Conservation (phyloP, 2,329 filamentous ascomycete species). For the Apiospora pterosperma region DNA sequence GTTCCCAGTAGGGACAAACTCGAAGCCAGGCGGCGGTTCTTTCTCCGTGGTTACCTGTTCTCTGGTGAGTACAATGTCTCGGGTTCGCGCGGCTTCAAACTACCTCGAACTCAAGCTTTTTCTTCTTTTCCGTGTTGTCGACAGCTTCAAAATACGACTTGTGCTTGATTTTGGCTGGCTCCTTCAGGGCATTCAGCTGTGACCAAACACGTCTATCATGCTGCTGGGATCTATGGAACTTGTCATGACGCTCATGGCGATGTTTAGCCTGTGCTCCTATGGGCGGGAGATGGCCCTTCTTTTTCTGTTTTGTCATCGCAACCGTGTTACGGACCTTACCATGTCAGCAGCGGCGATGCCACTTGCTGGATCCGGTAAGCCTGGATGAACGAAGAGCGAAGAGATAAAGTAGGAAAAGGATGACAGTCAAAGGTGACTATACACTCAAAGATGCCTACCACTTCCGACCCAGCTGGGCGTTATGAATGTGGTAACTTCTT, state of each 20-base stretch:
- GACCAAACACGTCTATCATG: constrained; percentile 24
- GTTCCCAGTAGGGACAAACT: constrained; percentile 61
- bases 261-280: constrained; percentile 19
- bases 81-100: constrained; percentile 8
- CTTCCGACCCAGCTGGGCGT: constrained; percentile 5
- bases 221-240: constrained; percentile 23
- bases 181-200: constrained; percentile 26
- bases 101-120: constrained; percentile 63
- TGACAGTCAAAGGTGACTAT: not conserved
- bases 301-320: constrained; percentile 29
- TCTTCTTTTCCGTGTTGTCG: constrained; percentile 62
- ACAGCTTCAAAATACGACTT: constrained; percentile 62
- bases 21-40: constrained; percentile 56
- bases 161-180: constrained; percentile 48
- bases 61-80: constrained; percentile 17
- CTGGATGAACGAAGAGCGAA: not conserved
- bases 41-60: constrained; percentile 48
- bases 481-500: constrained; percentile 5
- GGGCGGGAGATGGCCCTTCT: constrained; percentile 24
- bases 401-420: not conserved
- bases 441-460: constrained; percentile 2
- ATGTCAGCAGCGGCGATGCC: constrained; percentile 17
- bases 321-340: constrained; percentile 29
- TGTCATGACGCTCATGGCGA: constrained; percentile 20
- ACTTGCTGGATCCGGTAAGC: not conserved